Evolutionary conservation across 345 rosid species (phyloP).

Genomic region (Gossypium anomalum): DNA sequence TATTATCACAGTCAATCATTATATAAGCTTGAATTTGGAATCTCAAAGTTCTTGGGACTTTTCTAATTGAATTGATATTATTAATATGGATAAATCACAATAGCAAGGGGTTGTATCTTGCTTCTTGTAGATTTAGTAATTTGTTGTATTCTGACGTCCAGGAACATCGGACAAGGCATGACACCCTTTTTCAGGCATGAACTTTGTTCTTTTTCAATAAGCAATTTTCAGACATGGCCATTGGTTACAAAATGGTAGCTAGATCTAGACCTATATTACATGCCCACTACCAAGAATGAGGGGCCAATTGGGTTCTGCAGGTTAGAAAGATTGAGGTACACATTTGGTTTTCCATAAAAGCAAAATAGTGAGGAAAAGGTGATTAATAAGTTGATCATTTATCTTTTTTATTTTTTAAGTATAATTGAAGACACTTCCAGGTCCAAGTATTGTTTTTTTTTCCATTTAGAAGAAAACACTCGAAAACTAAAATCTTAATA

Average conservation of each 20-base stretch:
- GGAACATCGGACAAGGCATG: background rate
- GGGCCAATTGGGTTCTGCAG: conserved; percentile 1
- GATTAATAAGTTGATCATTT: background rate
- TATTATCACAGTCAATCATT: no score
- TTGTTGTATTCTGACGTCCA: background rate
- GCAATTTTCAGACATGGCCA: background rate
- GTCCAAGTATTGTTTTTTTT: no score
- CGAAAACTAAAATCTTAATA: no score
- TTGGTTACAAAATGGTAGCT: background rate
- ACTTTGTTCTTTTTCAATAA: no score
- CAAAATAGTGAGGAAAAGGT: background rate
- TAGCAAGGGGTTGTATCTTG: background rate
- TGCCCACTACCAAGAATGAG: background rate
- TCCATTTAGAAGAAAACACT: no score
- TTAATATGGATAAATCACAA: background rate
- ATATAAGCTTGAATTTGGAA: no score
- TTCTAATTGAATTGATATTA: no score
- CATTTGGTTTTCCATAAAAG: background rate
- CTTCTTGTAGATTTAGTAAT: background rate
- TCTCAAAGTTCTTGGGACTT: no score
- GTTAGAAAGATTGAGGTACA: background rate
- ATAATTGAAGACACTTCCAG: no score
- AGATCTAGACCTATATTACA: background rate
- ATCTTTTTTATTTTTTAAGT: background rate
- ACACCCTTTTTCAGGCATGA: no score